Percentiles rank a stretch among this genome's conserved stretches.
Conservation (phyloP, 2,329 filamentous ascomycete species). For the Ophiostoma perfectum region DNA sequence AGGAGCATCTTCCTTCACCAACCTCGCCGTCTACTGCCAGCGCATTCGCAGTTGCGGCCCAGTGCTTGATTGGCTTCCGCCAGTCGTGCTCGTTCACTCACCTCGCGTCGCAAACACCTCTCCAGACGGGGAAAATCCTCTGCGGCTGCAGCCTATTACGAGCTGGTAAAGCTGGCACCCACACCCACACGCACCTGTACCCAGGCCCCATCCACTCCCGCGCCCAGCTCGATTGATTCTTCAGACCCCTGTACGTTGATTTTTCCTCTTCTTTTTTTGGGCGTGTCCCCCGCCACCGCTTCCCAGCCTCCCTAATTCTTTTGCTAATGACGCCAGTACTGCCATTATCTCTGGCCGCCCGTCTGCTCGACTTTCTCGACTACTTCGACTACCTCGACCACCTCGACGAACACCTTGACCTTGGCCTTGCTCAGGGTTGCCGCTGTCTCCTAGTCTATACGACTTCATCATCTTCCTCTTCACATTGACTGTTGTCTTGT, state of each 20-base stretch:
- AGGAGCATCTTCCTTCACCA: not conserved
- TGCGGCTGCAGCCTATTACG: constrained; percentile 20
- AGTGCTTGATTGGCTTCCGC: not conserved
- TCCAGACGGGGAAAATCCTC: constrained; percentile 13
- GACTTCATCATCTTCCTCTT: not conserved
- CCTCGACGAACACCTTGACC: constrained; percentile 15
- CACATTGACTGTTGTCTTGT: not conserved
- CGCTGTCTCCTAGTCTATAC: constrained; percentile 11
- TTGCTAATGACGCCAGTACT: constrained; percentile 24
- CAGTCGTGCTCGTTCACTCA: not conserved
- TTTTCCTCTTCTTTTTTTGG: constrained; percentile 15
- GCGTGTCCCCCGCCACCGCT: constrained; percentile 25
- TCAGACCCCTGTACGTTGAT: constrained; percentile 22
- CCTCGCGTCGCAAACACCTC: constrained; percentile 17
- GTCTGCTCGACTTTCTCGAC: constrained; percentile 15
- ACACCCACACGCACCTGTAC: constrained; percentile 6
- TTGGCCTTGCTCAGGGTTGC: constrained; percentile 18
- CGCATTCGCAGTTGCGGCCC: not conserved
- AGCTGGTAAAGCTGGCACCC: constrained; percentile 20
- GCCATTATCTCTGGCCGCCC: constrained; percentile 20
- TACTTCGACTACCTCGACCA: not conserved
- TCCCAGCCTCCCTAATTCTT: constrained; percentile 28
- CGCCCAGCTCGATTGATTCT: constrained; percentile 19
- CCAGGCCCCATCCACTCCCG: not conserved
- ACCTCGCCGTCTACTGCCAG: constrained; percentile 5